Evolutionary conservation across 78 protist species (phyloP), one percentile per base, ranked within the genome.

Genomic region (Fonticula alba): DNA sequence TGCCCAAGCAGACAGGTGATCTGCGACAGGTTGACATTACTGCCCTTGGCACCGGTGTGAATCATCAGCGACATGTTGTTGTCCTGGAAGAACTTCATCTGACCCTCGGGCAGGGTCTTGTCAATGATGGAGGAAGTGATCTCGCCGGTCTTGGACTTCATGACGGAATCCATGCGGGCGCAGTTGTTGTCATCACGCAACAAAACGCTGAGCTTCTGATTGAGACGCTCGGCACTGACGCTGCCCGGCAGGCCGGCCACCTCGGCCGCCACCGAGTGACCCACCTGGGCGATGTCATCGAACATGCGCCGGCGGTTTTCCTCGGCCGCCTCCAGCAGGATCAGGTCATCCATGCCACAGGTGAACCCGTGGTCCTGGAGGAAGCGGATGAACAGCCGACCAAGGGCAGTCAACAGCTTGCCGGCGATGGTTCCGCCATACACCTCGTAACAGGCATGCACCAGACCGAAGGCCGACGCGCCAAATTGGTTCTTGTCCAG

Each of bases 1-100:
- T 97, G 99, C 27, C 99, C 99, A 35, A 95, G 99, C 49, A 91
- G 82, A 20, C 97, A 98, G 54, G 89, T 84, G 35, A 73, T 93
- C 92, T 97, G 99, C 17, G 95, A 68, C 29, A 95, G 77, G 82
- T 97, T 97, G 73, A 94, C 66, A 57, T 62, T 27, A 15, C 83
- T 72, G 36, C 99, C 99, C 73, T 97, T 97, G 60, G 95, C 82
- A 7, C 99, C 99, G 0, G 97, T 83, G 27, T 22, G 60, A 26
- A 81, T 94, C 99, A 95, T 97, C 32, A 43, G 46, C 65, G 89
- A 88, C 66, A 92, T 33, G 74, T 75, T 78, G 88, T 95, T 97
- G 32, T 51, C 52, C n/a, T 29, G n/a, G 17, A 9, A 7, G 17
- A 7, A 9, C 17, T 38, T 3, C 43, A 9, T 38, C n/a, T n/a